A percentile compares a stretch with the other conserved stretches of the same genome.
Conservation (phyloP, 1,139 yeast species). For the Spathaspora sp. region DNA sequence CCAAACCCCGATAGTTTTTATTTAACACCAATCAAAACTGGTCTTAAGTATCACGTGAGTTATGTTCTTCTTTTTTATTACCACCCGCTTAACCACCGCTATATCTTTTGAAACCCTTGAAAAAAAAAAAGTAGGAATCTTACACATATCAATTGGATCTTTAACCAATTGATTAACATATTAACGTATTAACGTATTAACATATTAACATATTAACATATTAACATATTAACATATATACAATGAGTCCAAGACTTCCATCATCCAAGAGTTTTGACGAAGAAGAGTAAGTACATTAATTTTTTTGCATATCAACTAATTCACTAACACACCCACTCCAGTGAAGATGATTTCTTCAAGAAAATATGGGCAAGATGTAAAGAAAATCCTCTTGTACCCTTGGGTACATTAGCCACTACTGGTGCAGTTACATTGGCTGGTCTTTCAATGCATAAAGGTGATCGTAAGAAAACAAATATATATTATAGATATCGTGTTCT, state of each 20-base stretch:
- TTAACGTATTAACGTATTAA: too few relatives aligned
- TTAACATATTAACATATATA: too few relatives aligned
- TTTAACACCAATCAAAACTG: neutral
- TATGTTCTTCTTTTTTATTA: too few relatives aligned
- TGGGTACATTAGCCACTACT: conserved; percentile 76
- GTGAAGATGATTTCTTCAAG: conserved; percentile 32
- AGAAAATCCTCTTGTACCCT: conserved; percentile 78
- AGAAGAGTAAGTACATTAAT: conserved; percentile 22
- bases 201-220: too few relatives aligned
- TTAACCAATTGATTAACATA: too few relatives aligned
- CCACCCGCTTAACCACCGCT: conserved; percentile 1
- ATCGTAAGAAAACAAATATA: conserved; percentile 71
- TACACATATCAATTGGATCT: too few relatives aligned
- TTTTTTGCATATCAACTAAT: neutral
- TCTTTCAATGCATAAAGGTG: conserved; percentile 69
- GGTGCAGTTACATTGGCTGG: conserved; percentile 83
- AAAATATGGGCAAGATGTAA: conserved; percentile 46
- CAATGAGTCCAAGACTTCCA: conserved; percentile 21
- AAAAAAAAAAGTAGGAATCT: too few relatives aligned
- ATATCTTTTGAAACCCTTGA: neutral
- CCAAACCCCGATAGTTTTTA: neutral
- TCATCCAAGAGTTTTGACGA: conserved; percentile 24
- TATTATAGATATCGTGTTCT: conserved; percentile 91
- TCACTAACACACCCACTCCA: conserved; percentile 10
- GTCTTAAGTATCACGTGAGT: neutral